phyloP scores from a whole-genome alignment of 192 early-diverging fungal genomes.

The Coemansia sp. region DNA sequence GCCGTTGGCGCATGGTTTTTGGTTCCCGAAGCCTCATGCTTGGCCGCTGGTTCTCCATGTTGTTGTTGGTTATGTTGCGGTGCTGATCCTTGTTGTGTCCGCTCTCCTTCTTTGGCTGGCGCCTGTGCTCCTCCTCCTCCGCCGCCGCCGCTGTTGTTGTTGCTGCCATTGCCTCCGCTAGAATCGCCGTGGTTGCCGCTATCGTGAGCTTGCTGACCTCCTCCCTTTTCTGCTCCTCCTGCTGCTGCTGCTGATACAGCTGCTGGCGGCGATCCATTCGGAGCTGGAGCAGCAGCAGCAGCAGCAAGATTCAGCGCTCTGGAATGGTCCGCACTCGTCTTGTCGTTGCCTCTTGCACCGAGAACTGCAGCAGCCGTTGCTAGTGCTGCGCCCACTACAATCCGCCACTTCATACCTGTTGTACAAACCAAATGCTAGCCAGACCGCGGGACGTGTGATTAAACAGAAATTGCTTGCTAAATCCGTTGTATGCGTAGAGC shows the following conservation, averaged over 20 bases:
- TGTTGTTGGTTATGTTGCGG: constrained; percentile 12
- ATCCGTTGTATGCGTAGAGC: no score
- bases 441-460: no score
- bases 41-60: constrained; percentile 5
- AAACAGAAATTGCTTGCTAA: no score
- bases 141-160: not conserved
- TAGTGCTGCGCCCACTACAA: constrained; percentile 5
- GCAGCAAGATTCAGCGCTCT: constrained; percentile 3
- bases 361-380: not conserved
- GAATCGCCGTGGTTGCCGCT: not conserved
- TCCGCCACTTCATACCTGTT: constrained; percentile 7
- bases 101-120: not conserved
- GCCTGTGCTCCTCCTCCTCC: not conserved
- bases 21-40: constrained; percentile 5
- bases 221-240: no score
- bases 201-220: constrained; percentile 2
- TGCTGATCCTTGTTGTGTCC: constrained; percentile 1
- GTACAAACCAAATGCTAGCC: not conserved
- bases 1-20: constrained; percentile 6
- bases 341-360: not conserved
- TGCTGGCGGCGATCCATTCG: not conserved
- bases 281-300: not conserved
- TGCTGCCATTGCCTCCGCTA: constrained; percentile 4
- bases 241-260: not conserved
- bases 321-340: not conserved